phyloP scores from a whole-genome alignment of 257 asterid genomes.

The Knoxia roxburghii region DNA sequence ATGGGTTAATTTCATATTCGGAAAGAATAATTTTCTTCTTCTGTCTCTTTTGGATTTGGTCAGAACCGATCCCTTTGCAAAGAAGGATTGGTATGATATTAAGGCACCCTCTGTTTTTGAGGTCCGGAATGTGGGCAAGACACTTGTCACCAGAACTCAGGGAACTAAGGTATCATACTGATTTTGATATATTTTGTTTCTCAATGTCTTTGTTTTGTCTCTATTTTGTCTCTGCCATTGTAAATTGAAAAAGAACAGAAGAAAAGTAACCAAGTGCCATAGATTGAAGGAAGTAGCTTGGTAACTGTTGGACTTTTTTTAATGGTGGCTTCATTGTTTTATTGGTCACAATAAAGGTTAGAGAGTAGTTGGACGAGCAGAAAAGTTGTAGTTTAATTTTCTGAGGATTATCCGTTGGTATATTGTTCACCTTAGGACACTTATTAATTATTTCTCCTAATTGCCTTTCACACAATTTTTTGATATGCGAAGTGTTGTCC shows the following conservation, averaged over 20 bases:
- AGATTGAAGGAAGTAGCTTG: background rate
- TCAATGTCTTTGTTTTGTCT: background rate
- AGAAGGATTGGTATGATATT: conserved; percentile 38
- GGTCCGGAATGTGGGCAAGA: conserved; percentile 27
- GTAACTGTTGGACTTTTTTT: background rate
- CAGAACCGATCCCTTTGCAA: conserved; percentile 34
- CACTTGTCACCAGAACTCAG: conserved; percentile 37
- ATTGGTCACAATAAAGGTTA: background rate
- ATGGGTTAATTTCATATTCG: background rate
- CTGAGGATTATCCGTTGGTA: background rate
- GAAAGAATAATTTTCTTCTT: too few relatives aligned
- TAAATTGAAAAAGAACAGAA: too few relatives aligned
- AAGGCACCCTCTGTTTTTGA: conserved; percentile 36
- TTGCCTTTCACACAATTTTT: background rate
- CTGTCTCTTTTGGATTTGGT: background rate
- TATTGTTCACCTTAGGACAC: background rate
- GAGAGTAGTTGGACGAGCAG: background rate
- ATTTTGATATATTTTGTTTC: background rate
- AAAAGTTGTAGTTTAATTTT: background rate
- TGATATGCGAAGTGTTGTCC: background rate
- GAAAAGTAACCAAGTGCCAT: background rate
- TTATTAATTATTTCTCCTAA: background rate
- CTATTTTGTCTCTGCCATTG: too few relatives aligned
- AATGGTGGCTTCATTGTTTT: background rate
- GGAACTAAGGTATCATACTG: conserved; percentile 29